Evolutionary conservation across 2,329 filamentous ascomycete genomes (phyloP).

Genomic region (Paramyrothecium sp.): DNA sequence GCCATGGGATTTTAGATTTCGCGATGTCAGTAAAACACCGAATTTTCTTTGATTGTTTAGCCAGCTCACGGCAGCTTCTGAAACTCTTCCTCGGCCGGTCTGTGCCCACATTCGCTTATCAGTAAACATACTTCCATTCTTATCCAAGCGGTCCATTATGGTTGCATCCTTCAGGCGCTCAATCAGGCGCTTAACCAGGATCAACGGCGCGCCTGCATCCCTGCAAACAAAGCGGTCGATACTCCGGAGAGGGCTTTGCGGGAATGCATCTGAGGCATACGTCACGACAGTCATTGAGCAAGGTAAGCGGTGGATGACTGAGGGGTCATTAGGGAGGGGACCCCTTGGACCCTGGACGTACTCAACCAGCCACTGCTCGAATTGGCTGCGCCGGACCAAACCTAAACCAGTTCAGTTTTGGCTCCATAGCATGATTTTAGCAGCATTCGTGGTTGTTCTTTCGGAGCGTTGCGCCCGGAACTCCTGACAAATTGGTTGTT

Average conservation of each 20-base stretch:
- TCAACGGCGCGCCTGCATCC: too few species aligned
- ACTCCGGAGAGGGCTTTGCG: too few species aligned
- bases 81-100: too few species aligned
- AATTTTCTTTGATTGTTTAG: background rate
- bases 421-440: background rate
- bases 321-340: background rate
- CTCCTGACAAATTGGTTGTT: background rate
- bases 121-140: too few species aligned
- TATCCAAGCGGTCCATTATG: too few species aligned
- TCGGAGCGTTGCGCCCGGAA: background rate
- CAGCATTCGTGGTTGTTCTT: background rate
- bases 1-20: background rate
- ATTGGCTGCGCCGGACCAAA: background rate
- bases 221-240: too few species aligned
- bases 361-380: background rate
- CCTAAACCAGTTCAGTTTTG: background rate
- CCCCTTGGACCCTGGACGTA: background rate
- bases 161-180: too few species aligned
- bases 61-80: background rate
- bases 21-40: background rate
- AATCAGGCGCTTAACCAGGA: too few species aligned
- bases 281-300: background rate
- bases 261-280: background rate
- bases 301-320: background rate
- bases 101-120: too few species aligned